phyloP scores from a whole-genome alignment of 2,329 filamentous ascomycete genomes.

The Talaromyces amestolkiae region DNA sequence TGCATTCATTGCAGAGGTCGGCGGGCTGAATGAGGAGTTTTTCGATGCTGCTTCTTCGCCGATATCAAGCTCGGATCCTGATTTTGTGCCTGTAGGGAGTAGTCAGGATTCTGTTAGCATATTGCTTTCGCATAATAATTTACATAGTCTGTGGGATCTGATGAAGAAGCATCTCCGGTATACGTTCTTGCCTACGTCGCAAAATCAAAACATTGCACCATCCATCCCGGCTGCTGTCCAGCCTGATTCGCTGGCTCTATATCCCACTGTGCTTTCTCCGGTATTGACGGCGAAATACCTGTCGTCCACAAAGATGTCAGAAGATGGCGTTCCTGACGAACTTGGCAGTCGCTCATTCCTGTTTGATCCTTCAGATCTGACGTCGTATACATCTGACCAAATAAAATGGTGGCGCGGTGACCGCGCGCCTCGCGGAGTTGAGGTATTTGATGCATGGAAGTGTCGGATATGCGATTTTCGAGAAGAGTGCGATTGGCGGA shows the following conservation, averaged over 20 bases:
- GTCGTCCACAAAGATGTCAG: slow-evolving; percentile 29
- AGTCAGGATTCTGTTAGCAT: slow-evolving; percentile 51
- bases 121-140: slow-evolving; percentile 58
- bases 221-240: slow-evolving; percentile 35
- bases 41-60: slow-evolving; percentile 47
- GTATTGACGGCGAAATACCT: slow-evolving; percentile 46
- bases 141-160: slow-evolving; percentile 59
- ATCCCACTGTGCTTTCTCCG: slow-evolving; percentile 44
- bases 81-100: slow-evolving; percentile 26
- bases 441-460: slow-evolving; percentile 83
- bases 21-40: slow-evolving; percentile 65
- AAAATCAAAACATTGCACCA: slow-evolving; percentile 24
- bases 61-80: slow-evolving; percentile 26
- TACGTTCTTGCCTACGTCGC: slow-evolving; percentile 45
- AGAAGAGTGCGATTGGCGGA: slow-evolving; percentile 74
- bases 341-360: slow-evolving; percentile 62
- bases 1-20: slow-evolving; percentile 72
- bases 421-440: slow-evolving; percentile 69
- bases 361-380: slow-evolving; percentile 63
- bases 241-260: slow-evolving; percentile 34
- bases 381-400: slow-evolving; percentile 64
- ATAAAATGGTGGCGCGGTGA: slow-evolving; percentile 88
- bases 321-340: slow-evolving; percentile 21
- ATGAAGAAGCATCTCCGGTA: slow-evolving; percentile 60
- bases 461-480: slow-evolving; percentile 82